Conservation (phyloP, 768 basidiomycete species). For the Baorangia bicolor region DNA sequence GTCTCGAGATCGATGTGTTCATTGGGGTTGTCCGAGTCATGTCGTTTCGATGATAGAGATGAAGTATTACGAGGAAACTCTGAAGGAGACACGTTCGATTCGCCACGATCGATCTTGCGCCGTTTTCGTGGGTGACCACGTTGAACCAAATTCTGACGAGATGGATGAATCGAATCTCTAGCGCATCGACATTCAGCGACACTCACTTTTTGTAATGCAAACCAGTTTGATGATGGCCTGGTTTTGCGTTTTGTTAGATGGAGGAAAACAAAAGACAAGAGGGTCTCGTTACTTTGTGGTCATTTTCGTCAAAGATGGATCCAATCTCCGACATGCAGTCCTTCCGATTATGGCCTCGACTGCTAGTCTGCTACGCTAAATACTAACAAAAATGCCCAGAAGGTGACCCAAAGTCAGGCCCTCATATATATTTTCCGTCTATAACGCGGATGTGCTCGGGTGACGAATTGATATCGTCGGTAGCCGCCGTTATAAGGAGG, state of each 20-base stretch:
- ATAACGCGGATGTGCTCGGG: neutral
- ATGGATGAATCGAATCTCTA: neutral
- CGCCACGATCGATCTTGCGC: constrained; percentile 15
- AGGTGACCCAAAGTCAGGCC: constrained; percentile 28
- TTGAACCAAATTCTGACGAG: constrained; percentile 5
- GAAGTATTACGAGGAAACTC: constrained; percentile 4
- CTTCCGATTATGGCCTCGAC: constrained; percentile 1
- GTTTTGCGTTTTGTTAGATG: constrained; percentile 3
- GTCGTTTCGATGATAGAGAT: neutral
- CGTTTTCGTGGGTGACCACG: constrained; percentile 16
- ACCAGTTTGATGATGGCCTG: constrained; percentile 55
- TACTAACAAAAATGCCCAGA: constrained; percentile 16
- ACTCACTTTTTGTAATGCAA: constrained; percentile 52
- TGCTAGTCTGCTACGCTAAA: neutral
- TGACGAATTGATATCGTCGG: neutral
- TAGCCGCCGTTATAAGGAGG: constrained; percentile 14
- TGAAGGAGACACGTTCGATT: neutral
- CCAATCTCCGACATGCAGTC: constrained; percentile 22
- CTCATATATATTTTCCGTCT: constrained; percentile 16
- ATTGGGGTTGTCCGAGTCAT: neutral
- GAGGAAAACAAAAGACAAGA: neutral
- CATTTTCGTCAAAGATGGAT: constrained; percentile 7
- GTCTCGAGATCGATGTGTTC: constrained; percentile 20
- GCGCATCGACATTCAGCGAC: neutral
- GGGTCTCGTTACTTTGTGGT: constrained; percentile 14